Conservation (phyloP, 1,139 yeast species). For the Kodamaea alishanica region DNA sequence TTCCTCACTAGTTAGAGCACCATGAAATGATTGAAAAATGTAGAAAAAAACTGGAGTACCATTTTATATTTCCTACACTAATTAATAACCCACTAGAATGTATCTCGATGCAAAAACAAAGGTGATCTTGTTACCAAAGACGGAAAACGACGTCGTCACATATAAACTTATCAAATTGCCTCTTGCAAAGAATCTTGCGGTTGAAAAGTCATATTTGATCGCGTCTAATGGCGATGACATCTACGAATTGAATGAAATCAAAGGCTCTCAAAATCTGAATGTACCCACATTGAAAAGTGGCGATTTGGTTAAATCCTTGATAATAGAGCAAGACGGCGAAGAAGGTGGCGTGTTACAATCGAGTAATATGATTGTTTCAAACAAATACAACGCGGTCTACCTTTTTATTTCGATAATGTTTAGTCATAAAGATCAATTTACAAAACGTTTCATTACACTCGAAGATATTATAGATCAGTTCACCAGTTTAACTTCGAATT, state of each 20-base stretch:
- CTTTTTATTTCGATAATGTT: conserved; percentile 38
- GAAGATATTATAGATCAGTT: conserved; percentile 50
- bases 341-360: conserved; percentile 30
- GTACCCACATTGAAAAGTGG: conserved; percentile 21
- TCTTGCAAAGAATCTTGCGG: conserved; percentile 13
- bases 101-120: conserved; percentile 14
- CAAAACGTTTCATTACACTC: conserved; percentile 36
- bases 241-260: conserved; percentile 34
- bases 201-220: conserved; percentile 22
- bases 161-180: conserved; percentile 27
- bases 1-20: no score
- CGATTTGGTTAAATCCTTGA: conserved; percentile 33
- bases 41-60: no score
- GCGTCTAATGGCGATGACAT: conserved; percentile 12
- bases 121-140: conserved; percentile 22
- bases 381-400: conserved; percentile 42
- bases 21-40: no score
- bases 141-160: neutral
- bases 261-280: conserved; percentile 16
- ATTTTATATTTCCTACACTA: no score
- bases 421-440: conserved; percentile 21
- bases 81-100: conserved; percentile 7
- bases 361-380: conserved; percentile 39
- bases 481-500: conserved; percentile 5
- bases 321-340: conserved; percentile 24